A percentile compares a stretch with the other conserved stretches of the same genome.
These are phyloP conservation scores for Seiridium unicorne DNA, from an alignment of 2,329 filamentous ascomycete species.

Conservation along the genomic window DNA sequence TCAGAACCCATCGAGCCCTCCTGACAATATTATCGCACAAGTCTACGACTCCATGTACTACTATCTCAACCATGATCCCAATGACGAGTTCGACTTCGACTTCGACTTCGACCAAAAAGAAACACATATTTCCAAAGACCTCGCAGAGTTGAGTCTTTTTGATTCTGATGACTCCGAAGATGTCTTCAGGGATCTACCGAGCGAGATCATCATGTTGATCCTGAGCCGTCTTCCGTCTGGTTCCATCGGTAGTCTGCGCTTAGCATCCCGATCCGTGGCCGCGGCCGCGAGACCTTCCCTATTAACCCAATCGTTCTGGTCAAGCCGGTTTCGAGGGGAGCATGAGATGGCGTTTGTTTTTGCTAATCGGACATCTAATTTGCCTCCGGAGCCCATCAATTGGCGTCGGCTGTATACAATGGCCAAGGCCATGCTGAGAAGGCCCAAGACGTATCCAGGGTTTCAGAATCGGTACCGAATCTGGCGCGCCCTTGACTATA, in stretches of 20 bases:
- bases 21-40: neutral
- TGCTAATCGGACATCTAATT: constrained; percentile 9
- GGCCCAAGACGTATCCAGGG: constrained; percentile 12
- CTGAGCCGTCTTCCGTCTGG: constrained; percentile 12
- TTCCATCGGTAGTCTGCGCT: constrained; percentile 15
- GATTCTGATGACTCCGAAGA: constrained; percentile 1
- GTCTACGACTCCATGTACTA: constrained; percentile 11
- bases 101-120: constrained; percentile 4
- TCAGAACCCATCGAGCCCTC: constrained; percentile 6
- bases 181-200: constrained; percentile 15
- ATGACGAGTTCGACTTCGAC: constrained; percentile 15
- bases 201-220: constrained; percentile 17
- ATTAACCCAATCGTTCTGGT: constrained; percentile 18
- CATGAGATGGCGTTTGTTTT: constrained; percentile 20
- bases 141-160: neutral
- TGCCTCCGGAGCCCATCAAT: constrained; percentile 11
- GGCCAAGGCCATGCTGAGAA: constrained; percentile 13
- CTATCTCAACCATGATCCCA: constrained; percentile 14
- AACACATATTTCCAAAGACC: neutral
- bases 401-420: constrained; percentile 18
- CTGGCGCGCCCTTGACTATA: constrained; percentile 14
- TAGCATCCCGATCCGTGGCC: constrained; percentile 15
- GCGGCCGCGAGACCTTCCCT: constrained; percentile 11
- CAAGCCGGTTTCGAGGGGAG: constrained; percentile 15
- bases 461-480: constrained; percentile 17